Base-by-base conservation (phyloP, 2,329 filamentous ascomycete genomes). In the Epichloe sp. region DNA sequence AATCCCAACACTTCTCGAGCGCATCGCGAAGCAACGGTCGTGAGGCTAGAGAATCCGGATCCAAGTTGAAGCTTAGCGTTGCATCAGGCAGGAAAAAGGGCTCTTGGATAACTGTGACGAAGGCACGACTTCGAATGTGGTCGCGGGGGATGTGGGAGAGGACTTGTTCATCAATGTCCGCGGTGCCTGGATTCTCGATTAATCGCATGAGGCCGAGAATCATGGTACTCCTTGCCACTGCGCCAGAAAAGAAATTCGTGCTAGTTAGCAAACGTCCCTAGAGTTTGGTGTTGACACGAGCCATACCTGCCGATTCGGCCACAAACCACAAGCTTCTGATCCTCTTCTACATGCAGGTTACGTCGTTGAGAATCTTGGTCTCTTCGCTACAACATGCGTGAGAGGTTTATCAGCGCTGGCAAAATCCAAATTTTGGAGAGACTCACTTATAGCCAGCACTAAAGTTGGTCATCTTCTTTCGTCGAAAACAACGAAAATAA, bases 61-160 rank as follows among this genome's bases (percentile, higher is more conserved):
- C 59, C 5, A 60, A 38, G n/a, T 58, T 60, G 35, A 55, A 54
- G 2, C 55, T 53, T 0, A 61, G 41, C 1, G 54, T 49, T 0
- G 59, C 62, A 15, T 58, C 46, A 0, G 52, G 50, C 2, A 60
- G 31, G 8, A 56, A 34, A 12, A 59, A 48, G 2, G 60, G 56
- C 17, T 67, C 65, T 47, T 68, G 66, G 0, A 65, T 51, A 0
- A 67, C 58, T 0, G 61, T 58, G 14, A 67, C 57, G 44, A 68
- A 66, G 17, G 53, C 53, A 23, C 57, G 62, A 3, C 59, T 55
- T 2, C 65, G 59, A 5, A 67, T 36, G 4, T 59, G 4, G 10
- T 56, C 52, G n/a, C 56, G 56, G 0, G 50, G 50, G 0, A 66
- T 52, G 0, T 26, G 49, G 2, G 50, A 51, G 5, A 66, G 56